phyloP scores from a whole-genome alignment of 2,329 filamentous ascomycete genomes.

The Zarea fungicola region DNA sequence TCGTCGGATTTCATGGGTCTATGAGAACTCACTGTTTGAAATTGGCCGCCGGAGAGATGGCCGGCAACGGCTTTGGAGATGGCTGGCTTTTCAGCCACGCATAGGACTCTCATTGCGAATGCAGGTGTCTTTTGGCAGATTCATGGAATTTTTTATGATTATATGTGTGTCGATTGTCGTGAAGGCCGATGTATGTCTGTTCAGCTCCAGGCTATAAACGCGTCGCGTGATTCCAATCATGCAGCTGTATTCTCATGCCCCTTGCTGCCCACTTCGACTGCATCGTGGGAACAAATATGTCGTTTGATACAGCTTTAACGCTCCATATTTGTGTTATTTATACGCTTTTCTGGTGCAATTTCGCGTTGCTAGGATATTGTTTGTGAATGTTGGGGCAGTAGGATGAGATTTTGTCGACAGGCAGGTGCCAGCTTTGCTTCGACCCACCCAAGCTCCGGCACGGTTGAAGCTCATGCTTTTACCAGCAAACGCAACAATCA shows the following conservation, averaged over 20 bases:
- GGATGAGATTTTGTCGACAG: neutral
- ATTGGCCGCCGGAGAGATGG: slow-evolving; percentile 74
- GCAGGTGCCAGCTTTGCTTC: slow-evolving; percentile 2
- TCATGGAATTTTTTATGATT: slow-evolving; percentile 3
- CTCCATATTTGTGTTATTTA: neutral
- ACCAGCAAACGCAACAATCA: neutral
- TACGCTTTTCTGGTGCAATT: neutral
- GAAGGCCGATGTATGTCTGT: neutral
- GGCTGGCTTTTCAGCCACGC: slow-evolving; percentile 69
- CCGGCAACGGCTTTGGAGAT: slow-evolving; percentile 91
- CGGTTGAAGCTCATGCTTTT: neutral
- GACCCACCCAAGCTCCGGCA: slow-evolving; percentile 9
- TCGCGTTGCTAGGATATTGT: neutral
- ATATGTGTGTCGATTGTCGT: neutral
- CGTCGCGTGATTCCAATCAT: slow-evolving; percentile 10
- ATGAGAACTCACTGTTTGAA: slow-evolving; percentile 57
- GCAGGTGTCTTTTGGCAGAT: neutral
- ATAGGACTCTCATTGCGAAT: slow-evolving; percentile 47
- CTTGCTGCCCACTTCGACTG: neutral
- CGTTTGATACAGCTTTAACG: neutral
- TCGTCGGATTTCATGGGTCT: slow-evolving; percentile 18
- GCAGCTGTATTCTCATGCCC: slow-evolving; percentile 1
- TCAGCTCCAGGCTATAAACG: slow-evolving; percentile 1
- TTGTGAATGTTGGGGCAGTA: neutral
- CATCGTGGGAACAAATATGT: neutral